Base-by-base conservation (phyloP, 495 filamentous ascomycete genomes). In the Podospora pseudopauciseta region DNA sequence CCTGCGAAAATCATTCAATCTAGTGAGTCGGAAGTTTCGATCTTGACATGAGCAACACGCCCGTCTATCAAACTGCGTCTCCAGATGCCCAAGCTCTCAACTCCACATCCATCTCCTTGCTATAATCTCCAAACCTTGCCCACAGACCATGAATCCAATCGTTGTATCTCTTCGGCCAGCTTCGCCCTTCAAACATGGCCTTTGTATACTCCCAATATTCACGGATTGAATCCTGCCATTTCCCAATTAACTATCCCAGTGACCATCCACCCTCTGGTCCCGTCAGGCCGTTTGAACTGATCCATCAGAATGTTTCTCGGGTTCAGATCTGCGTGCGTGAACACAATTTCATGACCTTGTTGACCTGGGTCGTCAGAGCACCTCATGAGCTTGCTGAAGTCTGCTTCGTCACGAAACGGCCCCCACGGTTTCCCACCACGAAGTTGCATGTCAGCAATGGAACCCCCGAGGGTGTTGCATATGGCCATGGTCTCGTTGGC, bases 201-300 rank as follows among this genome's bases (percentile, higher is more conserved):
- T 78, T 73, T 13, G 67, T 73, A 39, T 67, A 85, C 73, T 86
- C 84, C 82, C 81, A 86, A 71, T 86, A 86, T 27, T 77, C 75
- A 16, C 4, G 83, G 84, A 75, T 81, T 85, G 79, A 81, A 85
- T 23, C 83, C 83, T 55, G 82, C 80, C 16, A 74, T 80, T 74
- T 86, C 83, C 84, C 83, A 86, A 57, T 80, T 63, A 15, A 72
- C 72, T 27, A 72, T 72, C n/a, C 79, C 77, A 20, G 76, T 72
- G 23, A 76, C 72, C 53, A 69, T 71, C 71, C 77, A 75, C 66
- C 65, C 65, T 63, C n/a, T 34, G 18, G n/a, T 68, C 76, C 74
- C 67, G 60, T 65, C 65, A 70, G 44, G 26, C 11, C 64, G 23
- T 1, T 13, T 27, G 15, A 67, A 26, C 49, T 34, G 11, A 57